phyloP scores from a whole-genome alignment of 371 early-diverging fungal genomes.

The Saksenaea vasiformis region DNA sequence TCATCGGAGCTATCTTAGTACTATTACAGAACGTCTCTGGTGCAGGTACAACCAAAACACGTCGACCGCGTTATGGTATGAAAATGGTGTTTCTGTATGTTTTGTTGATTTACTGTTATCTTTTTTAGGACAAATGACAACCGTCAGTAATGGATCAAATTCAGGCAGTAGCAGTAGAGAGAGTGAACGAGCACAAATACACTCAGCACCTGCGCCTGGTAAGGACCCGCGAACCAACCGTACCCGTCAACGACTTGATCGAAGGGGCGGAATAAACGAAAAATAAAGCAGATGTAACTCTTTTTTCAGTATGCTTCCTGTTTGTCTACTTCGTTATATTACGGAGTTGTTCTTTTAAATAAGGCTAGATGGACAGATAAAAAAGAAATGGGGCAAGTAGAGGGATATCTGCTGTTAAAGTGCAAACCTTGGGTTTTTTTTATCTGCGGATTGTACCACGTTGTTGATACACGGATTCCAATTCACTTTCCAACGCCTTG shows the following conservation, averaged over 20 bases:
- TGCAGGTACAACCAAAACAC: background rate
- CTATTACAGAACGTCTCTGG: conserved; percentile 22
- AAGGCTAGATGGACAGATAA: no score
- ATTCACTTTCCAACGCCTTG: conserved; percentile 83
- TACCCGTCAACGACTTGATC: background rate
- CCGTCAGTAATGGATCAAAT: background rate
- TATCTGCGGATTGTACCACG: conserved; percentile 35
- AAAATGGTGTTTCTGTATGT: background rate
- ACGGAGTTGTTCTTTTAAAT: no score
- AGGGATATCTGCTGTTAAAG: no score
- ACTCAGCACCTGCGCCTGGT: background rate
- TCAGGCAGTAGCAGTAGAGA: background rate
- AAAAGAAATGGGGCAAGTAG: no score
- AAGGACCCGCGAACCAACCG: background rate
- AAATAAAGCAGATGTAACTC: background rate
- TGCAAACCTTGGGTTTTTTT: background rate
- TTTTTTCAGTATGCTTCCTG: no score
- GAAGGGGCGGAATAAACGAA: background rate
- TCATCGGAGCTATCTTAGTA: conserved; percentile 1
- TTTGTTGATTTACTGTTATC: background rate
- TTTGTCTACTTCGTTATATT: no score
- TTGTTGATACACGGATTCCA: conserved; percentile 62
- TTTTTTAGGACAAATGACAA: background rate
- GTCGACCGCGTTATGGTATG: conserved; percentile 18
- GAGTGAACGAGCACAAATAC: background rate